Evolutionary conservation across 1,284 basidiomycete species (phyloP).

Genomic region (Malassezia slooffiae): DNA sequence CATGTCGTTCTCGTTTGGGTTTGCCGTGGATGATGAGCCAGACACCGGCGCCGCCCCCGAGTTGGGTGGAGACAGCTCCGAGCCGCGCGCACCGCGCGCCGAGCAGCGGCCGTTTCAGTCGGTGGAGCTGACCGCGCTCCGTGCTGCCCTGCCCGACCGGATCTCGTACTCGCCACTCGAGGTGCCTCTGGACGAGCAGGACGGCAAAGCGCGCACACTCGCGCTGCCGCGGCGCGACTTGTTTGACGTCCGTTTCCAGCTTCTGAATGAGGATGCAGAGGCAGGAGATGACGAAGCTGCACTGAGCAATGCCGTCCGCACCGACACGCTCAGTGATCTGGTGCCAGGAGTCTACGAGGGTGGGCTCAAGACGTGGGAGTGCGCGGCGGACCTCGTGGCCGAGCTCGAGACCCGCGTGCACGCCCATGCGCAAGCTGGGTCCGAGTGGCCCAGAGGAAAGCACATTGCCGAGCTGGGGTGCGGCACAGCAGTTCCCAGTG

Average conservation of each 20-base stretch:
- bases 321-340: conserved; percentile 61
- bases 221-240: conserved; percentile 67
- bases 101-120: not conserved
- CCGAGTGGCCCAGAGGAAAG: conserved; percentile 10
- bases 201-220: conserved; percentile 35
- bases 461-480: conserved; percentile 60
- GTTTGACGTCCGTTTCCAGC: conserved; percentile 85
- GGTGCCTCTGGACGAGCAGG: conserved; percentile 15
- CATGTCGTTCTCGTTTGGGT: conserved; percentile 21
- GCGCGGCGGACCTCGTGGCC: conserved; percentile 66
- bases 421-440: not conserved
- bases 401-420: conserved; percentile 20
- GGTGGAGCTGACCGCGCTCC: not conserved
- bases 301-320: too few relatives aligned
- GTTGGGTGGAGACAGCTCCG: not conserved
- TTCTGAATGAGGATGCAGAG: conserved; percentile 52
- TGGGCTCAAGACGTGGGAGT: conserved; percentile 96
- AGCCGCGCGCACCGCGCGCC: not conserved
- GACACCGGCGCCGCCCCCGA: not conserved
- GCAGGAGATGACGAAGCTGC: conserved; percentile 1
- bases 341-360: conserved; percentile 89
- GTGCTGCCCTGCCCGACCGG: conserved; percentile 30
- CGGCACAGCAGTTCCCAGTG: conserved; percentile 74
- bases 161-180: conserved; percentile 40
- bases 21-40: conserved; percentile 11